Conservation (phyloP, 352 stramenopile genomes). For the Thraustochytrium striatum region DNA sequence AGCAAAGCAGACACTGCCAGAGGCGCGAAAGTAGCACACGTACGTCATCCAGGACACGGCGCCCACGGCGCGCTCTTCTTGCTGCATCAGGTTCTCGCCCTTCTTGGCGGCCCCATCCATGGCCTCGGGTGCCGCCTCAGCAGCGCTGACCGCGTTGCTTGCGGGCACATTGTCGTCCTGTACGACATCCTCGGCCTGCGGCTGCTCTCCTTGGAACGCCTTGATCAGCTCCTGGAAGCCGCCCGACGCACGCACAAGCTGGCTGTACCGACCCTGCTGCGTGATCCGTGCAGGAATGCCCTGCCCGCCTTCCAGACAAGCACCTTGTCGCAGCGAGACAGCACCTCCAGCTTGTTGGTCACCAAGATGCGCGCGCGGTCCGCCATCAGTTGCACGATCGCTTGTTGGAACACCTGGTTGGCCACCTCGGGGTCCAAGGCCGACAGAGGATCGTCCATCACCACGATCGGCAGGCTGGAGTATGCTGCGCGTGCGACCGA, state of each 20-base stretch:
- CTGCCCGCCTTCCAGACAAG: conserved; percentile 55
- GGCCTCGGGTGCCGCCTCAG: neutral
- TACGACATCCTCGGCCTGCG: no score
- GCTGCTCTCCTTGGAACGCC: neutral
- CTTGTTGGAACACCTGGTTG: conserved; percentile 59
- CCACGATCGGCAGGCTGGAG: conserved; percentile 58
- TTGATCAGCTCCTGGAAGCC: neutral
- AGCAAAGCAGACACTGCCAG: neutral
- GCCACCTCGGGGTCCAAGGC: conserved; percentile 63
- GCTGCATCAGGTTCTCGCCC: neutral
- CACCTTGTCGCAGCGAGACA: conserved; percentile 61
- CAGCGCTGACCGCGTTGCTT: neutral
- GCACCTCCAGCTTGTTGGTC: conserved; percentile 66
- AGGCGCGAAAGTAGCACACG: neutral
- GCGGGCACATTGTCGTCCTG: neutral
- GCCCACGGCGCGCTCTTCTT: neutral
- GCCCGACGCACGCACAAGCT: neutral
- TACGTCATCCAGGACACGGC: neutral
- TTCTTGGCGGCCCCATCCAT: neutral
- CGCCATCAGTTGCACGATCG: conserved; percentile 49
- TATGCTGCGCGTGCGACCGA: conserved; percentile 59
- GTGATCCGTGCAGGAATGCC: neutral
- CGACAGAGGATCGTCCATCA: conserved; percentile 68
- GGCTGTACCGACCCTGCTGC: conserved; percentile 1
- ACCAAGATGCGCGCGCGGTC: conserved; percentile 59